A percentile compares a stretch with the other conserved stretches of the same genome.
Evolutionary conservation across 176 grass and related monocot genomes (phyloP).

Genomic region (Metroxylon sagu): DNA sequence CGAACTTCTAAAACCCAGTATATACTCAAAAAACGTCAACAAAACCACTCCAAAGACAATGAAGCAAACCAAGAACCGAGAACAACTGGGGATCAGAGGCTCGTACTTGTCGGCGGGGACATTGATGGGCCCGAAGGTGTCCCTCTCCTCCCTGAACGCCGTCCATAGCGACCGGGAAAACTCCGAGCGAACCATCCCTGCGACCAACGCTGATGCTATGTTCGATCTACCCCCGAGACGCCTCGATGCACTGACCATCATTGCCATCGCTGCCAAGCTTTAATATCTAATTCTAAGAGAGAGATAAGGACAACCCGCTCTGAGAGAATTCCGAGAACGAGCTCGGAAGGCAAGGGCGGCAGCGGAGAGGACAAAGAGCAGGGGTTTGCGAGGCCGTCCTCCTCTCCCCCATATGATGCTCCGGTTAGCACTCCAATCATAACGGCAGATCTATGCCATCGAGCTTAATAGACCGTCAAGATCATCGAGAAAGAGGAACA

Average conservation of each 20-base stretch:
- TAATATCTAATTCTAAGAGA: background rate
- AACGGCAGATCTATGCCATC: too few relatives aligned
- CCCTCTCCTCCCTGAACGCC: constrained; percentile 77
- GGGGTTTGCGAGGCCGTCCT: too few relatives aligned
- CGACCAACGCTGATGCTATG: constrained; percentile 9
- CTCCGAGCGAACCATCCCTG: constrained; percentile 35
- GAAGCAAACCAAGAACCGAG: background rate
- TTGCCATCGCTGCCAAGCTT: constrained; percentile 40
- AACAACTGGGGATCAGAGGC: background rate
- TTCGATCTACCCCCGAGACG: constrained; percentile 34
- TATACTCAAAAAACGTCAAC: background rate
- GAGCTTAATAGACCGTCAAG: too few relatives aligned
- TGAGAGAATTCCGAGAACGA: too few relatives aligned
- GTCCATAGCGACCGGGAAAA: constrained; percentile 54
- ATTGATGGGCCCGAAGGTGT: constrained; percentile 81
- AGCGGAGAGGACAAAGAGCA: too few relatives aligned
- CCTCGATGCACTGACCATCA: constrained; percentile 30
- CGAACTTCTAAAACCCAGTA: background rate
- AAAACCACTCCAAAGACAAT: background rate
- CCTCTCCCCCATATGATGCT: too few relatives aligned
- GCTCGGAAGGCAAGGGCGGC: too few relatives aligned
- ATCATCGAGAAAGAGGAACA: too few relatives aligned
- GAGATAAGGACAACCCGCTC: too few relatives aligned
- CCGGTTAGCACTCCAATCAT: too few relatives aligned
- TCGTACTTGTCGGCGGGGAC: constrained; percentile 80